Evolutionary conservation across 2,329 filamentous ascomycete species (phyloP).

Genomic region (Dissoconium aciculare): DNA sequence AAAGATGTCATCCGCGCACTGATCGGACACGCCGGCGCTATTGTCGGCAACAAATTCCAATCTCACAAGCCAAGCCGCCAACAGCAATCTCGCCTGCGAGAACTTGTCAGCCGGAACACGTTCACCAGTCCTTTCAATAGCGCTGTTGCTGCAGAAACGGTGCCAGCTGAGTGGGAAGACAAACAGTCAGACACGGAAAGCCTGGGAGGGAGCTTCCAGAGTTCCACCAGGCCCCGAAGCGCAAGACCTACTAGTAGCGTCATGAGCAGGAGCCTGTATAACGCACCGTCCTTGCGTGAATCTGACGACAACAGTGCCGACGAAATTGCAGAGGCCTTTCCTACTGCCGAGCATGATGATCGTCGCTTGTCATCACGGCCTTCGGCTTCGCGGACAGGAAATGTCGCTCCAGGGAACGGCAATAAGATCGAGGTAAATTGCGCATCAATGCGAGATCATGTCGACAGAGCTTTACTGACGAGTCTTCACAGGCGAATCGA

Average conservation of each 20-base stretch:
- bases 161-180: slow-evolving; percentile 7
- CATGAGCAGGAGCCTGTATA: slow-evolving; percentile 14
- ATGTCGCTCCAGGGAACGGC: background rate
- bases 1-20: slow-evolving; percentile 87
- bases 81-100: slow-evolving; percentile 63
- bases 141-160: slow-evolving; percentile 4
- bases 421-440: slow-evolving; percentile 6
- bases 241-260: slow-evolving; percentile 17
- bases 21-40: slow-evolving; percentile 88
- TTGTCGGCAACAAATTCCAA: slow-evolving; percentile 93
- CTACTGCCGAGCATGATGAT: slow-evolving; percentile 1
- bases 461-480: slow-evolving; percentile 1
- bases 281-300: slow-evolving; percentile 12
- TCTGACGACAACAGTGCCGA: slow-evolving; percentile 8
- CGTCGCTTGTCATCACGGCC: slow-evolving; percentile 1
- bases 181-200: slow-evolving; percentile 17
- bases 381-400: too few relatives aligned
- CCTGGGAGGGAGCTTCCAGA: slow-evolving; percentile 10
- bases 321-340: slow-evolving; percentile 4
- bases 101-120: slow-evolving; percentile 66
- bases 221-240: slow-evolving; percentile 18
- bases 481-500: slow-evolving; percentile 6
- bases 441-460: too few relatives aligned
- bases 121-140: slow-evolving; percentile 31
- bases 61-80: slow-evolving; percentile 70